Evolutionary conservation across 2,329 filamentous ascomycete genomes (phyloP).

Genomic region (Penicillium sp.): DNA sequence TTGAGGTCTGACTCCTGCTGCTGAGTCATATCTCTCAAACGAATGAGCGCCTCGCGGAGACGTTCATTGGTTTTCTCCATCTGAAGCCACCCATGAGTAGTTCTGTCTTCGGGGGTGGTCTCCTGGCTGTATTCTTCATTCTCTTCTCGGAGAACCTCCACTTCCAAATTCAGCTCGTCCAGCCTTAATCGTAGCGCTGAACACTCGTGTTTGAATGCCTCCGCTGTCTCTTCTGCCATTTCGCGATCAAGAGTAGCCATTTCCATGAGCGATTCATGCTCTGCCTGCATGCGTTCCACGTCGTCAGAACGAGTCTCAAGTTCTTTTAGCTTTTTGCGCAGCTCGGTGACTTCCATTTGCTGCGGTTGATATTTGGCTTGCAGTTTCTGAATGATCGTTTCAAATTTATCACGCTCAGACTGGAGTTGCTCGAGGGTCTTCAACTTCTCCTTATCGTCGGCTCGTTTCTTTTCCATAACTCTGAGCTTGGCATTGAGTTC

Average conservation of each 20-base stretch:
- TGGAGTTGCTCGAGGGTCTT: conserved; percentile 75
- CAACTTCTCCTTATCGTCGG: conserved; percentile 81
- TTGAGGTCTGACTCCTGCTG: conserved; percentile 79
- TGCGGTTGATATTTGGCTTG: conserved; percentile 85
- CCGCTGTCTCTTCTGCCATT: conserved; percentile 92
- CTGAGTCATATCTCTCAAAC: conserved; percentile 81
- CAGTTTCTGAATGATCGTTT: conserved; percentile 83
- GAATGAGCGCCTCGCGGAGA: conserved; percentile 78
- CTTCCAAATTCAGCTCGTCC: conserved; percentile 84
- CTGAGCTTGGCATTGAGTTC: conserved; percentile 85
- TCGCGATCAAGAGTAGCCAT: conserved; percentile 86
- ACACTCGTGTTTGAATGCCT: conserved; percentile 76
- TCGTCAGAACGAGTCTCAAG: conserved; percentile 67
- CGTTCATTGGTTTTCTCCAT: conserved; percentile 89
- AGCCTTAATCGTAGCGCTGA: conserved; percentile 71
- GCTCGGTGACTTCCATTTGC: conserved; percentile 72
- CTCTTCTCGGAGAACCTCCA: conserved; percentile 83
- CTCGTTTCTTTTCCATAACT: conserved; percentile 80
- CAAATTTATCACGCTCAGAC: conserved; percentile 56
- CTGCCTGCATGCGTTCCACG: conserved; percentile 72
- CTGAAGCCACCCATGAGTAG: conserved; percentile 84
- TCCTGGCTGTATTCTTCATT: conserved; percentile 80
- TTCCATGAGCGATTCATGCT: conserved; percentile 82
- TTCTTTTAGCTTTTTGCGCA: conserved; percentile 77
- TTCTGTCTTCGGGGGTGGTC: conserved; percentile 83